Conservation (phyloP, 306 rosid species). For the Quercus variabilis region DNA sequence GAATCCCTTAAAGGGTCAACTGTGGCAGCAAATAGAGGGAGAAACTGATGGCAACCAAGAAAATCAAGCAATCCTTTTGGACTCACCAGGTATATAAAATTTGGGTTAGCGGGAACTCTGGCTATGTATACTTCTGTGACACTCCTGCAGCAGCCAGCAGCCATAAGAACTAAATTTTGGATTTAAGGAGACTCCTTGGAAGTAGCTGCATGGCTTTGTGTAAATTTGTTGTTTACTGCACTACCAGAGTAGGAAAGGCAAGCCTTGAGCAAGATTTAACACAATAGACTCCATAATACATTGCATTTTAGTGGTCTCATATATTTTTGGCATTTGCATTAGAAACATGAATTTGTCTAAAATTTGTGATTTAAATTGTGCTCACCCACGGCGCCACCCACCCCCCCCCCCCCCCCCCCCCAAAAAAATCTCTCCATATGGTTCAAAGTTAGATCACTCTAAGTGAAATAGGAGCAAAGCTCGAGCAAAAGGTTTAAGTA, state of each 20-base stretch:
- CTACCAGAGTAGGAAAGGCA: background rate
- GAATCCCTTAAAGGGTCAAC: background rate
- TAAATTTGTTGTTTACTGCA: background rate
- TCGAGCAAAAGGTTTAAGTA: too few species aligned
- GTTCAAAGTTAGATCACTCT: too few species aligned
- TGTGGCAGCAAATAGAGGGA: background rate
- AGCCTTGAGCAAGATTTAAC: background rate
- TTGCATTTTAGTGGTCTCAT: background rate
- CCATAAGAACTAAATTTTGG: background rate
- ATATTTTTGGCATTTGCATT: background rate
- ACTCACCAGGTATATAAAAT: background rate
- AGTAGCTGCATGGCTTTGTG: background rate
- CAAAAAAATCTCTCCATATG: too few species aligned
- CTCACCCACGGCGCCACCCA: rapidly evolving
- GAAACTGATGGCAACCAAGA: background rate
- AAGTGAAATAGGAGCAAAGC: too few species aligned
- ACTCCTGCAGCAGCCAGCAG: background rate
- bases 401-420: too few species aligned
- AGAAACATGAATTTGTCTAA: background rate
- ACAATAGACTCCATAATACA: background rate
- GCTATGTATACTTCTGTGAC: background rate
- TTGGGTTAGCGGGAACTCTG: background rate
- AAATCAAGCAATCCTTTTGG: background rate
- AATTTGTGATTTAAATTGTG: too few species aligned
- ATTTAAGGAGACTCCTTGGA: background rate